These are phyloP conservation scores for Agrocybe chaxingu DNA, from an alignment of 768 basidiomycete species.

Conservation along the genomic window DNA sequence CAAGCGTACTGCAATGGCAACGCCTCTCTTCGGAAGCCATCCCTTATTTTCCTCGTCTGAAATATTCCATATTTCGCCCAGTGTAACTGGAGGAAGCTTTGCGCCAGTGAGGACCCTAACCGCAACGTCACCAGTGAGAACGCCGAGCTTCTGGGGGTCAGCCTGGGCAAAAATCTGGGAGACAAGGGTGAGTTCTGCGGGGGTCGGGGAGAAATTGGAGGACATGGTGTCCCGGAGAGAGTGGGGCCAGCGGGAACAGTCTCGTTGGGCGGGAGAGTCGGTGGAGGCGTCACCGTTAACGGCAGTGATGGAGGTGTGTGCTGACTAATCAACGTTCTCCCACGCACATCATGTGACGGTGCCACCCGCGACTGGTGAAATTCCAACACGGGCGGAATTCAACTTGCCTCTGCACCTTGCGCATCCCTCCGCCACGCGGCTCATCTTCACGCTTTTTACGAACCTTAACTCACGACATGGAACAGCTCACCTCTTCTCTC, in stretches of 20 bases:
- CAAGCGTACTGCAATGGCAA: slow-evolving; percentile 83
- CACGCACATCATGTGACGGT: slow-evolving; percentile 16
- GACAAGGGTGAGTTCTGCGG: slow-evolving; percentile 57
- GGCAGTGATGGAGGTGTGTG: not conserved
- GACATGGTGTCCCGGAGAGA: slow-evolving; percentile 34
- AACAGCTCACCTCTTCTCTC: slow-evolving; percentile 66
- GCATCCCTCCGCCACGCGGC: slow-evolving; percentile 4
- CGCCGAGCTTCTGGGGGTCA: slow-evolving; percentile 77
- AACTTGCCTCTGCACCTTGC: slow-evolving; percentile 8
- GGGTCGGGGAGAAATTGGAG: slow-evolving; percentile 41
- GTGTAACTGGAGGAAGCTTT: slow-evolving; percentile 67
- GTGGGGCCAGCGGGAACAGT: slow-evolving; percentile 8
- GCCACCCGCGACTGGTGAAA: slow-evolving; percentile 6
- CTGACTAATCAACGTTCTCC: slow-evolving; percentile 9
- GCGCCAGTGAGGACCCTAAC: slow-evolving; percentile 84
- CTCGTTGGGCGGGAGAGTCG: slow-evolving; percentile 7
- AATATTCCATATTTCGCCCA: slow-evolving; percentile 93
- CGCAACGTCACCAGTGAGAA: slow-evolving; percentile 88
- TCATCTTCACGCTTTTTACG: slow-evolving; percentile 19
- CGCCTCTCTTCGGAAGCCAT: slow-evolving; percentile 84
- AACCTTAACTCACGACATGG: slow-evolving; percentile 44
- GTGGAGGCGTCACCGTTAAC: slow-evolving; percentile 8
- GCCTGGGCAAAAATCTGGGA: slow-evolving; percentile 69
- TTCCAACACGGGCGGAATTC: slow-evolving; percentile 1
- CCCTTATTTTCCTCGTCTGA: slow-evolving; percentile 95